Evolutionary conservation across 1,284 basidiomycete species (phyloP).

Genomic region (Pyrrhoderma lamaoense): DNA sequence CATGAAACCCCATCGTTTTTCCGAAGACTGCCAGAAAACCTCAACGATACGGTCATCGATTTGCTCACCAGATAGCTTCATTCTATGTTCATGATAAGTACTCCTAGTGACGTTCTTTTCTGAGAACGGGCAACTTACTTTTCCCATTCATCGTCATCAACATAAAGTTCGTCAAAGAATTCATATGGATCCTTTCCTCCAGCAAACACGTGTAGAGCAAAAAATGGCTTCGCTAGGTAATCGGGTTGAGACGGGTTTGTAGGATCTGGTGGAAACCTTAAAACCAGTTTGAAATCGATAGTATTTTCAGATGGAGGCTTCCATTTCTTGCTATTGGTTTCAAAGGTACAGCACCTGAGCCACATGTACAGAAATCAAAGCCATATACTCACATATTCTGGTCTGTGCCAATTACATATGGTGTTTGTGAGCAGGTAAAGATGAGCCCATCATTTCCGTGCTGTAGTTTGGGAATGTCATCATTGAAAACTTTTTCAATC

Average conservation of each 20-base stretch:
- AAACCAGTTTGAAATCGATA: constrained; percentile 92
- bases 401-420: constrained; percentile 89
- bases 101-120: not conserved
- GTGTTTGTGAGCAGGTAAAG: constrained; percentile 86
- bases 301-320: constrained; percentile 98
- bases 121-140: constrained; percentile 40
- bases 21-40: constrained; percentile 75
- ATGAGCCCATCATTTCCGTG: constrained; percentile 97
- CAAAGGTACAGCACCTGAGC: not conserved
- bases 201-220: constrained; percentile 74
- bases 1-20: constrained; percentile 78
- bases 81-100: constrained; percentile 38
- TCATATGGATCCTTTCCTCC: constrained; percentile 72
- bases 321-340: constrained; percentile 82
- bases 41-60: constrained; percentile 92
- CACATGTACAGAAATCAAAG: not conserved
- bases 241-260: constrained; percentile 61
- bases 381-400: constrained; percentile 61
- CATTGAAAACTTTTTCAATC: constrained; percentile 76
- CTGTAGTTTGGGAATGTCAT: constrained; percentile 81
- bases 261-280: constrained; percentile 77
- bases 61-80: constrained; percentile 83
- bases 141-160: constrained; percentile 93
- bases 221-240: constrained; percentile 79
- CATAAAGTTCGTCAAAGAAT: constrained; percentile 80